Conservation (phyloP, 768 basidiomycete genomes). For the Leccinellum luteum region DNA sequence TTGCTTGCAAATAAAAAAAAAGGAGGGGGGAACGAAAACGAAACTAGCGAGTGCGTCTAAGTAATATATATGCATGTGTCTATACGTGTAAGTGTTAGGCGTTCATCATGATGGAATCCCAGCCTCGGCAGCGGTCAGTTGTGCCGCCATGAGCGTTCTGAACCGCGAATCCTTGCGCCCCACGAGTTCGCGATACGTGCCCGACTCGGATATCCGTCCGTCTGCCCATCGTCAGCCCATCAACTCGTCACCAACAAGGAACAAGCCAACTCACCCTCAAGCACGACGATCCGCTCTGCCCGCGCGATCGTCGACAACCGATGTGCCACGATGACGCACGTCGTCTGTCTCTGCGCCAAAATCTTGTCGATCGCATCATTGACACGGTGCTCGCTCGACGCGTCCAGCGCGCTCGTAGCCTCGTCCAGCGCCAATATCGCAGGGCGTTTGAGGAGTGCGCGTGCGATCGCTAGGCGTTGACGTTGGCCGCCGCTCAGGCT, state of each 20-base stretch:
- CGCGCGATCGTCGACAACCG: constrained; percentile 86
- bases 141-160: constrained; percentile 85
- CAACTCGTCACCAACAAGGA: neutral
- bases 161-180: constrained; percentile 72
- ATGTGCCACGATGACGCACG: constrained; percentile 88
- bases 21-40: no score
- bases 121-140: constrained; percentile 53
- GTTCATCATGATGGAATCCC: constrained; percentile 12
- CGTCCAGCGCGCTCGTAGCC: constrained; percentile 86
- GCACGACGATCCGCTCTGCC: constrained; percentile 85
- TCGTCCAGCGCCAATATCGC: constrained; percentile 87
- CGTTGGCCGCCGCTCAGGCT: constrained; percentile 64
- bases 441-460: constrained; percentile 87
- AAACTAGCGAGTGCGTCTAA: constrained; percentile 1
- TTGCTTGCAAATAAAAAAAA: neutral
- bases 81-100: neutral
- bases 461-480: constrained; percentile 78
- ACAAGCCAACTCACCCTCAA: constrained; percentile 60
- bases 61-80: neutral
- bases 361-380: constrained; percentile 90
- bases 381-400: constrained; percentile 81
- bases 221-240: constrained; percentile 34
- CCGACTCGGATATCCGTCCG: constrained; percentile 78
- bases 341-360: constrained; percentile 72
- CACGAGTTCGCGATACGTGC: constrained; percentile 79